Evolutionary conservation across 108 stramenopile genomes (phyloP).

Genomic region (Cyclotella baltica): DNA sequence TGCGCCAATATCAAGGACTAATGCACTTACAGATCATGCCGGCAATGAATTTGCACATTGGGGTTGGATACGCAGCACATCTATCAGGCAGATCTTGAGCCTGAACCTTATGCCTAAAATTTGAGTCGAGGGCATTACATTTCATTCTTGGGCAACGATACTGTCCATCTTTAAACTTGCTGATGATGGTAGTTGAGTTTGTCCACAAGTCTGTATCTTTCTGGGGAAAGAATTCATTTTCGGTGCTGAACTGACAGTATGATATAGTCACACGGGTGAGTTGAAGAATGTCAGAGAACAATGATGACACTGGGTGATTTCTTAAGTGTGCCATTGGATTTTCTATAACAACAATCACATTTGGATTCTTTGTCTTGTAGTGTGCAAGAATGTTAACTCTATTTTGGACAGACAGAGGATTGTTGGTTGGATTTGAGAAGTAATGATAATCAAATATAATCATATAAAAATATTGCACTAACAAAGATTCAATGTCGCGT

Average conservation of each 20-base stretch:
- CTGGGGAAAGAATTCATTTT: not conserved
- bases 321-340: not conserved
- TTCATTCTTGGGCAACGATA: not conserved
- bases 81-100: not conserved
- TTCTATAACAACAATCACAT: not conserved
- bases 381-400: no score
- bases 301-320: not conserved
- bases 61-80: not conserved
- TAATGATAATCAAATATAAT: no score
- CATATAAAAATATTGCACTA: no score
- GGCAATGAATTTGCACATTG: conserved; percentile 2
- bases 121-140: not conserved
- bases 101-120: not conserved
- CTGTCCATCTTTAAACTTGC: not conserved
- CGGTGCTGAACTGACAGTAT: conserved; percentile 3
- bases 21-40: not conserved
- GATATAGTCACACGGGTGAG: not conserved
- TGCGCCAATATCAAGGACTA: not conserved
- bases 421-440: no score
- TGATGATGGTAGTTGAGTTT: not conserved
- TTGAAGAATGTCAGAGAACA: not conserved
- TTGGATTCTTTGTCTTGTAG: no score
- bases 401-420: no score
- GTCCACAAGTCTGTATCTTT: conserved; percentile 1
- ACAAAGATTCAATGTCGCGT: no score